Conservation (phyloP, 2,329 filamentous ascomycete species). For the Cryphonectria naterciae region DNA sequence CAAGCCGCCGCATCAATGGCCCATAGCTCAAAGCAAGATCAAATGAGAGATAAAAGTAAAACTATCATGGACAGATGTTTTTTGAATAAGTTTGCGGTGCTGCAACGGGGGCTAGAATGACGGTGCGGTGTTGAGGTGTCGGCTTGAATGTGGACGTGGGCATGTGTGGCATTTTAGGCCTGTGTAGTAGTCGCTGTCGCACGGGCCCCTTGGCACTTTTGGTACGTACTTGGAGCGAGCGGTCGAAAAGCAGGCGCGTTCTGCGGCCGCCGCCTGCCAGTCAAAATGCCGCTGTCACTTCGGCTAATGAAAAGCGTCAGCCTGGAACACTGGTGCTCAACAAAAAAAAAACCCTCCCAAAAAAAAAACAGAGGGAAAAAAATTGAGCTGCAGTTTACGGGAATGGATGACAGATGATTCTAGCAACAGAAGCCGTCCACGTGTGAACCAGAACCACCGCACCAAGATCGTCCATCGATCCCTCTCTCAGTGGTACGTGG, state of each 20-base stretch:
- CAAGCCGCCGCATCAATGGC: conserved; percentile 12
- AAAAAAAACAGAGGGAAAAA: not conserved
- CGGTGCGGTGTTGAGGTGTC: conserved; percentile 11
- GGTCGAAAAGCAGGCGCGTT: conserved; percentile 14
- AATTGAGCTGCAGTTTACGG: not conserved
- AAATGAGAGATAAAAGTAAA: not conserved
- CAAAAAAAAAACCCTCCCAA: not conserved
- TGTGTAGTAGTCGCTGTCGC: conserved; percentile 12
- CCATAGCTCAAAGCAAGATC: conserved; percentile 2
- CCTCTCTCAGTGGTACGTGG: not conserved
- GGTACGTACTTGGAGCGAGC: conserved; percentile 2
- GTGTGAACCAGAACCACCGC: not conserved
- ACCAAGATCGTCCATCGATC: not conserved
- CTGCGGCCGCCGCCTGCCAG: conserved; percentile 9
- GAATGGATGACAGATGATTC: conserved; percentile 7
- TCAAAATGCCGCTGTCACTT: not conserved
- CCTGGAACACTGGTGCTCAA: not conserved
- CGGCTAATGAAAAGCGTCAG: not conserved
- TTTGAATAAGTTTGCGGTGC: not conserved
- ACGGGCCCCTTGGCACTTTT: conserved; percentile 3
- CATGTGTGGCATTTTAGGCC: conserved; percentile 14
- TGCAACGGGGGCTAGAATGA: not conserved
- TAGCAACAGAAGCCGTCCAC: not conserved
- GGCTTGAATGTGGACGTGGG: conserved; percentile 8
- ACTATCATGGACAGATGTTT: conserved; percentile 1